Base-by-base conservation (phyloP, 1,139 yeast species). In the Lodderomyces margitis region DNA sequence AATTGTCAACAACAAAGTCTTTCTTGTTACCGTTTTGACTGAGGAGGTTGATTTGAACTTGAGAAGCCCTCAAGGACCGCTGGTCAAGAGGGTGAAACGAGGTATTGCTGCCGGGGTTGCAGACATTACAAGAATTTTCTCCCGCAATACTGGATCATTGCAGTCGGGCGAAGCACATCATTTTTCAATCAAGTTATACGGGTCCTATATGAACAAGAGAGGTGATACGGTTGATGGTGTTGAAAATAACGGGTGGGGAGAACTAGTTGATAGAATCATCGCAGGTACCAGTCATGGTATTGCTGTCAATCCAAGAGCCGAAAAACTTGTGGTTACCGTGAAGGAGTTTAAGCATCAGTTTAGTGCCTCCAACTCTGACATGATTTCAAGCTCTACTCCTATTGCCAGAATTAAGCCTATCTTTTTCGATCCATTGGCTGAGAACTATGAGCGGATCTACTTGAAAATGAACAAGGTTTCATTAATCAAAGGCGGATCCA, bases 91-190 rank as follows among this genome's bases (percentile, higher is more conserved):
- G 43, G 77, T 84, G 36, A 81, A 87, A 55, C 81, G 83, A 56
- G 96, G 96, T 45, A 79, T 88, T 14, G 95, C 94, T 34, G 91
- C 91, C 3, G 96, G 96, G 60, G 94, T 85, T 14, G 80, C 91
- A 34, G 95, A 88, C 62, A 82, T 88, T 42, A 80, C 95, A 7
- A 76, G 95, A 53, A 77, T 87, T 34, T 87, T 88, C 56, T 77
- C 88, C 17, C 73, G 78, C 50, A 79, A 78, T 49, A 78, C 75
- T 45, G 87, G 86, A 33, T 74, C 82, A 27, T 66, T 80, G 42
- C 62, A 73, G 14, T 62, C 81, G 30, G 81, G 91, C 42, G 79
- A 81, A 58, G 67, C 87, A 0, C 88, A 83, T 57, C 85, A 81
- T 48, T 86, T 87, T 58, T 73, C 79, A 4, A 78, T 88, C 49